phyloP scores from a whole-genome alignment of 345 rosid species.

The Linum usitatissimum region DNA sequence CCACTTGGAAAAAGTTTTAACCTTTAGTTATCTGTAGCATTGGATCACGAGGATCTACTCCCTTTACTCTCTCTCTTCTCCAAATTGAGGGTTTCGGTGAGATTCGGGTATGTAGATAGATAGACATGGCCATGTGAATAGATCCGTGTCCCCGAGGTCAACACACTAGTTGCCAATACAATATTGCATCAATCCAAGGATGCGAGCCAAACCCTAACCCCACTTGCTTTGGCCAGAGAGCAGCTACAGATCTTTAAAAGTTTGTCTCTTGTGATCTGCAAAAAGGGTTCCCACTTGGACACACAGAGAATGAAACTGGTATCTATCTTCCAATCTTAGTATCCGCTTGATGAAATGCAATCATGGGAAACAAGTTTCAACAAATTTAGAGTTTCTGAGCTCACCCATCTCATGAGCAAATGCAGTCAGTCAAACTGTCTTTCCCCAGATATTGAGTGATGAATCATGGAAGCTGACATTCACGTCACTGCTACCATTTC shows the following conservation, averaged over 20 bases:
- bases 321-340: too few relatives aligned
- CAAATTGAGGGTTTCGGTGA: neutral
- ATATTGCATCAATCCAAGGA: neutral
- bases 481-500: too few relatives aligned
- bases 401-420: too few relatives aligned
- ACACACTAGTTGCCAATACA: neutral
- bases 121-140: conserved; percentile 20
- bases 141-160: conserved; percentile 1
- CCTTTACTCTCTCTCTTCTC: neutral
- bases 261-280: too few relatives aligned
- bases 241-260: neutral
- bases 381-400: too few relatives aligned
- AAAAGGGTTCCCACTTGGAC: too few relatives aligned
- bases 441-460: too few relatives aligned
- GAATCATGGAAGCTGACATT: too few relatives aligned
- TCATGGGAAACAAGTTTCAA: too few relatives aligned
- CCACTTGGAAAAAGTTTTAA: neutral
- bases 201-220: neutral
- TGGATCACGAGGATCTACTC: conserved; percentile 17
- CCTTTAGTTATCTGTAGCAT: neutral
- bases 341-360: too few relatives aligned
- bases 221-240: neutral
- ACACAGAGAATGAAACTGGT: too few relatives aligned
- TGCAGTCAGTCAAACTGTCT: too few relatives aligned
- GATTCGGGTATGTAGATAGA: neutral